Base-by-base conservation (phyloP, 208 protist species). In the Lotmaria passim region DNA sequence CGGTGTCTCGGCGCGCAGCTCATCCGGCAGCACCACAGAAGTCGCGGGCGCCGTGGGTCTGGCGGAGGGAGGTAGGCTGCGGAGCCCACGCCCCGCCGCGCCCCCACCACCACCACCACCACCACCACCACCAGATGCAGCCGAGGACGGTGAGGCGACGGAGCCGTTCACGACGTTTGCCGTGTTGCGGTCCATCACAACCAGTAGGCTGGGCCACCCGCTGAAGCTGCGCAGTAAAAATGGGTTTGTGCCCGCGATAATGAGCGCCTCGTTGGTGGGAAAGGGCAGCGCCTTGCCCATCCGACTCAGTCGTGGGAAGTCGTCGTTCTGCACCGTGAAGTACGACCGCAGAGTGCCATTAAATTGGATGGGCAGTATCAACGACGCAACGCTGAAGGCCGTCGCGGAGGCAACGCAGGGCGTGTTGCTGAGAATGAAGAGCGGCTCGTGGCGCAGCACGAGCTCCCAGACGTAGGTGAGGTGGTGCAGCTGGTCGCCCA, bases 401-500 rank as follows among this genome's bases (percentile, higher is more conserved):
- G 69, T 74, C 12, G 84, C 88, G 23, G 87, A 86, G 50, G 88
- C 89, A 58, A 78, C 86, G 17, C 78, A 88, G n/a, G 91, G 85
- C 10, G 88, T 91, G 72, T 90, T 93, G 69, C 81, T 89, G 26
- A 93, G 70, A 38, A 96, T 86, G 65, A 93, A 81, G 23, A 96
- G 52, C 30, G 86, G 77, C 75, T 94, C 86, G 73, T 96, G 86
- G 21, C 77, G 82, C 17, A 96, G 80, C 26, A 96, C 47, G 21
- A 96, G 73, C 71, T 96, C 88, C 89, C 91, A 96, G 12, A 93
- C 51, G 50, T 81, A 82, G 24, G 91, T 96, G 28, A 96, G 71
- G 66, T 96, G 72, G 34, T 81, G 78, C 64, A 96, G 61, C 43
- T 92, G 85, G 38, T 83, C 72, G 19, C 78, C 81, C 4, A 96